Evolutionary conservation across 2,329 filamentous ascomycete species (phyloP), one percentile per base, ranked within the genome.

Genomic region (Trichophyton benhamiae): DNA sequence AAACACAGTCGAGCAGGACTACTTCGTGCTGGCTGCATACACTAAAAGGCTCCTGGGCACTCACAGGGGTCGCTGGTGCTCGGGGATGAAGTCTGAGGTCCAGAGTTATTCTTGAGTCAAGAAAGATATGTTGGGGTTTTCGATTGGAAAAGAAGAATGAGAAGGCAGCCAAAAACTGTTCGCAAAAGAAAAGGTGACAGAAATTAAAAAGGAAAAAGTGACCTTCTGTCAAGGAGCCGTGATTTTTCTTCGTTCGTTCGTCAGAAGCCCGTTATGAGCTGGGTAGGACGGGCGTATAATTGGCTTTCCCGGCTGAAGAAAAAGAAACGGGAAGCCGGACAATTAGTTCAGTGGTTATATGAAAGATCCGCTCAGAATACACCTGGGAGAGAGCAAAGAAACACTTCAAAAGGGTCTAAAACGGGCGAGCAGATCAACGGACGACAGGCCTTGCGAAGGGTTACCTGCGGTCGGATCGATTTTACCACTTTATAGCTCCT

Each of bases 1-100:
- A 55, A 55, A 55, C 52, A 27, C 52, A 55, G 33, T 55, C 52
- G 52, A 55, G n/a, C 30, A 55, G 52, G 11, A 55, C 30, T 55
- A 55, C 30, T 36, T 20, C 20, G 46, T 20, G 17, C 20, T 20
- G 17, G 52, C 52, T 55, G 52, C 52, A 55, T 36, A 30, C 30
- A 55, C 52, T 33, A 55, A 55, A 52, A 17, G 13, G 52, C 27
- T 20, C 17, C 27, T 55, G 52, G 25, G 30, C 27, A 27, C 41
- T n/a, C 52, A 55, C 52, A 55, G 52, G 52, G 52, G 30, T 55
- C 33, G 52, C 27, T 55, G 48, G 5, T 22, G 11, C n/a, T 25
- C 33, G 27, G 52, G 52, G 52, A 33, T 30, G 52, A 52, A 52
- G 20, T 13, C 20, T 36, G 52, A 36, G 30, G 33, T 25, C 20